phyloP scores from a whole-genome alignment of 768 basidiomycete genomes.

The Boletus subcaerulescens region DNA sequence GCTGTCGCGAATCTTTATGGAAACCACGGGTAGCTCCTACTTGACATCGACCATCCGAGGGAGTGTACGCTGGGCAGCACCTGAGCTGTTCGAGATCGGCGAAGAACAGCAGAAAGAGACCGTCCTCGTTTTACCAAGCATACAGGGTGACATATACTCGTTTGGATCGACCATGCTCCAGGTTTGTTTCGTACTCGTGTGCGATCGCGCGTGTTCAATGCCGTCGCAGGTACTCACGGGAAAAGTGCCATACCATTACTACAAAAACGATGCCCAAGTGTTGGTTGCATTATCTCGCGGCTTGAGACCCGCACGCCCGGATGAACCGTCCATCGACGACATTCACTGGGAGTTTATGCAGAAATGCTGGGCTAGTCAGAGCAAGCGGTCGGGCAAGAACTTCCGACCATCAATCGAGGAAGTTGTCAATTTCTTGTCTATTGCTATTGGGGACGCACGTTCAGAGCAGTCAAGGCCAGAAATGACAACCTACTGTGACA shows the following conservation, averaged over 20 bases:
- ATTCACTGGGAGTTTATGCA: conserved; percentile 20
- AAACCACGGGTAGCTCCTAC: conserved; percentile 22
- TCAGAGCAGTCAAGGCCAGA: not conserved
- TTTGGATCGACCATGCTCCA: conserved; percentile 35
- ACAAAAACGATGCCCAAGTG: conserved; percentile 25
- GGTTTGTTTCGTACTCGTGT: conserved; percentile 12
- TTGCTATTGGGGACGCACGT: not conserved
- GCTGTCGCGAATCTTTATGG: conserved; percentile 30
- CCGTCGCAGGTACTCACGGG: conserved; percentile 26
- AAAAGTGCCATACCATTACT: conserved; percentile 22
- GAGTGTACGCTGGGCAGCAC: conserved; percentile 48
- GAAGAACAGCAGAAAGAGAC: conserved; percentile 27
- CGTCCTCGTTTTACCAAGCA: conserved; percentile 2
- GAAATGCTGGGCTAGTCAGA: conserved; percentile 27
- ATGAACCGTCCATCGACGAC: not conserved
- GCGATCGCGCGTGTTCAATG: not conserved
- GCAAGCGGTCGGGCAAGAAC: not conserved
- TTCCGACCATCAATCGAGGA: conserved; percentile 15
- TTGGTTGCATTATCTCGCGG: conserved; percentile 16
- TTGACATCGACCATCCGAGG: conserved; percentile 38
- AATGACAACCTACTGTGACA: not conserved
- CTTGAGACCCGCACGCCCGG: conserved; percentile 9
- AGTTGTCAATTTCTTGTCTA: conserved; percentile 18
- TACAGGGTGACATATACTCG: conserved; percentile 42
- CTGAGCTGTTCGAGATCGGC: conserved; percentile 34